Percentiles rank a stretch among this genome's conserved stretches.
phyloP scores from a whole-genome alignment of 2,329 filamentous ascomycete species.

The Phialophora tarda region DNA sequence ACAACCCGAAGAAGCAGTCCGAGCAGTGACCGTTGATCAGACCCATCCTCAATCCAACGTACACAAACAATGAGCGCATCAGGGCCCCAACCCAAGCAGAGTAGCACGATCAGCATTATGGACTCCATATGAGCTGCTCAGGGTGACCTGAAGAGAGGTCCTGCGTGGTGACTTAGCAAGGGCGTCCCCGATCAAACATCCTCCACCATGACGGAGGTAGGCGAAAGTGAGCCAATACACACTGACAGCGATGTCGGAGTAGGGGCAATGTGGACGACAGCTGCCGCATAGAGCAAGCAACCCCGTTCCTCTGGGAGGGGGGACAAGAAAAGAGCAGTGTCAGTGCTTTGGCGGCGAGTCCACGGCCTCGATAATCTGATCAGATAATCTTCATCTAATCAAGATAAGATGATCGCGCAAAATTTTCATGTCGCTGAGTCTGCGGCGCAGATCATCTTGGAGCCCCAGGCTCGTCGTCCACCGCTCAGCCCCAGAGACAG shows the following conservation, averaged over 20 bases:
- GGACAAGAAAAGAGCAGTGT: background rate
- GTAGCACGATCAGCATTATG: slow-evolving; percentile 10
- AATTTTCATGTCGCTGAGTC: background rate
- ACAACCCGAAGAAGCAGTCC: background rate
- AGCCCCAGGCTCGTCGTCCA: background rate
- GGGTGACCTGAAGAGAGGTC: background rate
- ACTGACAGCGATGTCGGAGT: slow-evolving; percentile 9
- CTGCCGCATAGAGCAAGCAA: slow-evolving; percentile 1
- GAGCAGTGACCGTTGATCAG: background rate
- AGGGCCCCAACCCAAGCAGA: background rate
- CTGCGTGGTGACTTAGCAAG: background rate
- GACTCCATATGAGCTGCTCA: slow-evolving; percentile 5
- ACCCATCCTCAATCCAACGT: background rate
- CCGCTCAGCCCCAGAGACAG: background rate
- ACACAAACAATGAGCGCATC: slow-evolving; percentile 1
- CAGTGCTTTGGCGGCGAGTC: background rate
- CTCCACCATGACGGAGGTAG: background rate
- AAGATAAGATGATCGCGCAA: slow-evolving; percentile 17
- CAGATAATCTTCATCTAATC: slow-evolving; percentile 25
- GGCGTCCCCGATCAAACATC: background rate
- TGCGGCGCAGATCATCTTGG: slow-evolving; percentile 12
- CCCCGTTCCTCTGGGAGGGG: background rate
- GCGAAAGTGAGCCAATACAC: slow-evolving; percentile 1
- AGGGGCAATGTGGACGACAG: background rate
- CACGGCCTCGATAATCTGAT: slow-evolving; percentile 13